Base-by-base conservation (phyloP, 176 grass and related monocot species). In the Eleusine indica region DNA sequence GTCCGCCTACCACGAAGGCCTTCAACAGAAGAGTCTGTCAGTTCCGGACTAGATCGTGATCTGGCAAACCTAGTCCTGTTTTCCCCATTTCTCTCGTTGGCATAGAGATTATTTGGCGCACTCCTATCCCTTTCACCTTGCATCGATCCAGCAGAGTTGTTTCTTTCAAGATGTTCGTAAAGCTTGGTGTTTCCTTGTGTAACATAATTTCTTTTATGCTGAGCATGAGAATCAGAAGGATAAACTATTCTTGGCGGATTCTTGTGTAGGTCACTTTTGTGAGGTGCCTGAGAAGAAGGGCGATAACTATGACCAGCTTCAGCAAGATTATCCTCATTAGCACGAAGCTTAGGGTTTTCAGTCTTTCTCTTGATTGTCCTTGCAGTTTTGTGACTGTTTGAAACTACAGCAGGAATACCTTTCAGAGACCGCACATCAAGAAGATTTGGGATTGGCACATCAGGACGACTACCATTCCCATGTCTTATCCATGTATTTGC, bases 401-500 rank as follows among this genome's bases (percentile, higher is more conserved):
- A 79, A 35, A 69, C 84, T 86, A 90, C 89, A 83, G 86, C 46
- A 83, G 79, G 77, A 67, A 83, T 60, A 89, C 57, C 71, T 70
- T 86, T 86, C 42, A 76, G 19, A 62, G 68, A 48, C 44, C 25
- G 83, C 65, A 81, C 35, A 71, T 81, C 83, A 62, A 38, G 71
- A 35, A 87, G 78, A 91, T 29, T 73, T 85, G 76, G 75, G 52
- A 41, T 66, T 84, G 87, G 81, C 7, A 69, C 80, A 89, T 94
- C 90, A 44, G 90, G 90, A 75, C 86, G 86, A 84, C 39, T 35
- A 48, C 86, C 90, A 76, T 71, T 94, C 14, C 86, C 92, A 86
- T 97, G 90, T 80, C 92, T 92, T 84, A 81, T 73, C 92, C 84
- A 97, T 81, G 95, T 93, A 86, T 93, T 97, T 78, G 79, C 82